Percentiles rank a stretch among this genome's conserved stretches.
Conservation (phyloP, 73 alveolate species). For the Stentor roeselii region DNA sequence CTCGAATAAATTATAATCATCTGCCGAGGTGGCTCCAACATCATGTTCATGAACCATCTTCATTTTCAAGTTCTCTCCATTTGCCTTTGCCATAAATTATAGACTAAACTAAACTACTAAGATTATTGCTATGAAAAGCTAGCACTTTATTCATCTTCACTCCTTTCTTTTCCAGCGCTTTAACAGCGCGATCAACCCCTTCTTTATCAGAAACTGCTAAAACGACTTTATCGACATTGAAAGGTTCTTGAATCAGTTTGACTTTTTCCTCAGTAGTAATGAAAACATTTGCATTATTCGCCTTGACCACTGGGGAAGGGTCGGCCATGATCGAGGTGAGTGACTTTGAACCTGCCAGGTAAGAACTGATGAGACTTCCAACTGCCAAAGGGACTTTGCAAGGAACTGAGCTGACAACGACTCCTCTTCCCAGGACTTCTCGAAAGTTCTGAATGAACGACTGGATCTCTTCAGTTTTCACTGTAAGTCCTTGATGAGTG, state of each 20-base stretch:
- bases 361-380: not conserved
- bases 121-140: not conserved
- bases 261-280: not conserved
- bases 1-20: too few species aligned
- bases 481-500: not conserved
- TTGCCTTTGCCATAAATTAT: not conserved
- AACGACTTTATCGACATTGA: not conserved
- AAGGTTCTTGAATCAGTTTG: not conserved
- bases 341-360: not conserved
- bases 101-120: not conserved
- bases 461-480: not conserved
- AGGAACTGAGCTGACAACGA: not conserved
- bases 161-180: constrained; percentile 11
- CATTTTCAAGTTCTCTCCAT: not conserved
- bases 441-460: not conserved
- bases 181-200: not conserved
- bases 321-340: not conserved
- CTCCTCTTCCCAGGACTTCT: not conserved
- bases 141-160: not conserved
- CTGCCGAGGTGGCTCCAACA: too few species aligned
- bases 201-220: not conserved
- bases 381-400: not conserved
- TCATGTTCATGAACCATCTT: too few species aligned
- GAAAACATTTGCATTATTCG: constrained; percentile 3
- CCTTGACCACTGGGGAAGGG: not conserved